Evolutionary conservation across 768 basidiomycete genomes (phyloP).

Genomic region (Serendipita sp.): DNA sequence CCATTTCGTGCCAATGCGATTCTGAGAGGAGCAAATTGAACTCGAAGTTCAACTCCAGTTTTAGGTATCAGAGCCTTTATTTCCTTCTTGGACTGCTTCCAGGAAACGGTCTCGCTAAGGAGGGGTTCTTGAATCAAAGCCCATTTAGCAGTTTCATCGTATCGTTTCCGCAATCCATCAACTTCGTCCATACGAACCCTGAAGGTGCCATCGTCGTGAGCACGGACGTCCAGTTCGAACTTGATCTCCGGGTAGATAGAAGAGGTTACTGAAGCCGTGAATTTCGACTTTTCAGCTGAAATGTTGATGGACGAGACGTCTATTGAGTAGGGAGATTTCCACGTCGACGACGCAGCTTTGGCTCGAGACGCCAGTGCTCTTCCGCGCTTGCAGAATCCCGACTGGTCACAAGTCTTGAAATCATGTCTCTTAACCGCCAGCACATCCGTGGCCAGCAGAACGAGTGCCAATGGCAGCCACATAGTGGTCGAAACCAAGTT

Average conservation of each 20-base stretch:
- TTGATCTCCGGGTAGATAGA: conserved; percentile 69
- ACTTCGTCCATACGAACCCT: conserved; percentile 90
- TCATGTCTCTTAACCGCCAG: conserved; percentile 41
- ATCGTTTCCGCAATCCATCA: conserved; percentile 60
- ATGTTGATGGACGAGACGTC: conserved; percentile 39
- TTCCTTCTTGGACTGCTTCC: conserved; percentile 51
- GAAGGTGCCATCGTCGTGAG: conserved; percentile 78
- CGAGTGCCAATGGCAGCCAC: conserved; percentile 5
- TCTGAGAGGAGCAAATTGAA: conserved; percentile 62
- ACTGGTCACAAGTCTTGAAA: conserved; percentile 90
- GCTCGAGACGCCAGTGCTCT: conserved; percentile 70
- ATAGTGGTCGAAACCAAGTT: background rate
- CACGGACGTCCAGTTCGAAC: conserved; percentile 66
- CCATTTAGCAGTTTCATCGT: conserved; percentile 88
- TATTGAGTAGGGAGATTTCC: conserved; percentile 81
- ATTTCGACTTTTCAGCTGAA: conserved; percentile 34
- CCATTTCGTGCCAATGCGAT: conserved; percentile 58
- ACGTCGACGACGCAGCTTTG: conserved; percentile 36
- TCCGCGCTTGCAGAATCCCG: conserved; percentile 87
- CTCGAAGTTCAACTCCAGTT: conserved; percentile 46
- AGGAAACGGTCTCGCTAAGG: conserved; percentile 42
- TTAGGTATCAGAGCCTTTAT: conserved; percentile 34
- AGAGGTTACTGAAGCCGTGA: conserved; percentile 65
- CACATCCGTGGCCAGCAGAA: conserved; percentile 9
- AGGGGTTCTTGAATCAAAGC: conserved; percentile 61